Conservation (phyloP, 176 grass and related monocot species). For the Musa itinerans region DNA sequence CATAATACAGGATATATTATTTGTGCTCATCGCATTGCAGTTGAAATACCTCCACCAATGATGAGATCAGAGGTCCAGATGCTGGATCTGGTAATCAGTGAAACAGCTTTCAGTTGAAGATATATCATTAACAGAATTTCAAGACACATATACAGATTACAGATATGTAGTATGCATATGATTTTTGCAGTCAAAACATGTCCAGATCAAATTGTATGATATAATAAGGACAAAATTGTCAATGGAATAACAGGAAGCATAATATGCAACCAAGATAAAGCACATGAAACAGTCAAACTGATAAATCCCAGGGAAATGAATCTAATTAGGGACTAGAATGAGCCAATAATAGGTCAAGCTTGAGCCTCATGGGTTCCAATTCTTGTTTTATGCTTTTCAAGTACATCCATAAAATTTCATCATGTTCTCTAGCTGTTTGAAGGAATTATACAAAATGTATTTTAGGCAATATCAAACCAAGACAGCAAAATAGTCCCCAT, state of each 20-base stretch:
- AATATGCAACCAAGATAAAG: not conserved
- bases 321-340: not conserved
- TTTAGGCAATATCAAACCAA: too few species aligned
- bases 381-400: not conserved
- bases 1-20: not conserved
- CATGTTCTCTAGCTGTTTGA: too few species aligned
- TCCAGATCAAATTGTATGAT: not conserved
- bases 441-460: too few species aligned
- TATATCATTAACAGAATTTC: not conserved
- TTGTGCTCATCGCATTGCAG: not conserved
- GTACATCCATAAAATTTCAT: not conserved
- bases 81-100: slow-evolving; percentile 29
- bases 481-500: too few species aligned
- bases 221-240: not conserved
- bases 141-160: not conserved
- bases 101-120: slow-evolving; percentile 7
- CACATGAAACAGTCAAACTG: not conserved
- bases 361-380: not conserved
- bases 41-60: slow-evolving; percentile 44
- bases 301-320: not conserved
- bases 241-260: not conserved
- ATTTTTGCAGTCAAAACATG: too few species aligned
- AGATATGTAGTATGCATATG: not conserved
- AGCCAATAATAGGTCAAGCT: not conserved
- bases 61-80: slow-evolving; percentile 31